Evolutionary conservation across 192 early-diverging fungal genomes (phyloP), one percentile per base, ranked within the genome.

Genomic region (Coemansia sp.): DNA sequence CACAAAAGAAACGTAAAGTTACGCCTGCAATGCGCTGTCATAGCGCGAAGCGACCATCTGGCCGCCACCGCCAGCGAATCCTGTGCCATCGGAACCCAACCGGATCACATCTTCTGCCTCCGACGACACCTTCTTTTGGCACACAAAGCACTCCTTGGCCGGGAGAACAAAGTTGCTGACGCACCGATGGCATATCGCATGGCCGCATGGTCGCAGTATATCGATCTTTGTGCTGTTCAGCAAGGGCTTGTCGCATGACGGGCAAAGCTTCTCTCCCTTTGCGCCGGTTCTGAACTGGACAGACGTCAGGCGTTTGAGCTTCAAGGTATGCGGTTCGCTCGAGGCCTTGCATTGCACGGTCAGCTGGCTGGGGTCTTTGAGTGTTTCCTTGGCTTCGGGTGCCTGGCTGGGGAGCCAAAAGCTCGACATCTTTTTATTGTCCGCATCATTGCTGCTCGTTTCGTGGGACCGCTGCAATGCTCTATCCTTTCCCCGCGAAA

Each of bases 341-440:
- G 71, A 63, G 10, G 73, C 73, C 17, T 59, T 56, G 54, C 78
- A 81, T 25, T 72, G 69, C 1, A 71, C 62, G 7, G 63, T 17
- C 9, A 59, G 61, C 0, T 11, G 17, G 8, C 29, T 38, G 11
- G 78, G 73, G n/a, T 71, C 66, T 9, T 38, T 41, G 13, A 67
- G 23, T 5, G 48, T 41, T 5, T 23, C n/a, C 11, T 68, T 38
- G 38, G 66, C 59, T 11, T 55, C 58, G 11, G 78, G 78, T 19
- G 78, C 73, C 23, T 61, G 55, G 58, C 66, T 71, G 4, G 78
- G 78, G 0, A 81, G 11, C 78, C 78, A 81, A 58, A 81, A 81
- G 19, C 78, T 81, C 11, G 66, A 22, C 5, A 59, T 50, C 58
- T 41, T 59, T 15, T 43, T 9, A 22, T 15, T 32, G 11, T 19